Percentiles rank a stretch among this genome's conserved stretches.
phyloP scores from a whole-genome alignment of 768 basidiomycete genomes.

The Mycena olivaceomarginata region DNA sequence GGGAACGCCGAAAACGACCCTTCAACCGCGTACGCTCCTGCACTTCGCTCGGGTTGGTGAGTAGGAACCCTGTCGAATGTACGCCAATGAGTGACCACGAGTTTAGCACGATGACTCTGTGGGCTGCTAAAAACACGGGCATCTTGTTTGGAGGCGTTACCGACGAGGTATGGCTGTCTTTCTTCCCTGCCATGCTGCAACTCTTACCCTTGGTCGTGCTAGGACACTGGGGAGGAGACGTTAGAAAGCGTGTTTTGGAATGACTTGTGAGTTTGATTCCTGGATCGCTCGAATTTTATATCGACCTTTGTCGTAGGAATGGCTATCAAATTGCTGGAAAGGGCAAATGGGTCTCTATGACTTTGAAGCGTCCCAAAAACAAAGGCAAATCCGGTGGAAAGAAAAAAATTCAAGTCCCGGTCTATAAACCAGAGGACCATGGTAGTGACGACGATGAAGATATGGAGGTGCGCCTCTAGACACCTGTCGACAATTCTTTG shows the following conservation, averaged over 20 bases:
- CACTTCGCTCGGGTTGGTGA: conserved; percentile 81
- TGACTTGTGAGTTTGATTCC: conserved; percentile 75
- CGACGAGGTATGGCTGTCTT: conserved; percentile 71
- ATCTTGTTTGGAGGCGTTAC: conserved; percentile 92
- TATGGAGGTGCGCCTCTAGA: conserved; percentile 38
- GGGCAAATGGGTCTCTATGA: conserved; percentile 87
- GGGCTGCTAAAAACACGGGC: conserved; percentile 81
- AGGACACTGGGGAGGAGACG: conserved; percentile 87
- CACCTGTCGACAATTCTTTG: neutral
- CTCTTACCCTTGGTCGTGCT: too few relatives aligned
- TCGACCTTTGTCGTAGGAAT: conserved; percentile 68
- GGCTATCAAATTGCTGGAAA: conserved; percentile 86
- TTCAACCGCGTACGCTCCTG: conserved; percentile 84
- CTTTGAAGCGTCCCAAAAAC: conserved; percentile 84
- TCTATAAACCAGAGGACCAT: conserved; percentile 25
- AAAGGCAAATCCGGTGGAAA: conserved; percentile 64
- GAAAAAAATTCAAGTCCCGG: conserved; percentile 57
- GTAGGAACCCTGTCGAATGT: neutral
- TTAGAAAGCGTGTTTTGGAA: conserved; percentile 93
- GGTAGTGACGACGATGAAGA: conserved; percentile 45
- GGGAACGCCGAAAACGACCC: conserved; percentile 88
- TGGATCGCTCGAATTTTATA: neutral
- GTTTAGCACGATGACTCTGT: conserved; percentile 83
- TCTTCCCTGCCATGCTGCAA: too few relatives aligned
- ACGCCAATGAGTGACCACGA: neutral